phyloP scores from a whole-genome alignment of 257 asterid species.

The Gynochthodes officinalis region DNA sequence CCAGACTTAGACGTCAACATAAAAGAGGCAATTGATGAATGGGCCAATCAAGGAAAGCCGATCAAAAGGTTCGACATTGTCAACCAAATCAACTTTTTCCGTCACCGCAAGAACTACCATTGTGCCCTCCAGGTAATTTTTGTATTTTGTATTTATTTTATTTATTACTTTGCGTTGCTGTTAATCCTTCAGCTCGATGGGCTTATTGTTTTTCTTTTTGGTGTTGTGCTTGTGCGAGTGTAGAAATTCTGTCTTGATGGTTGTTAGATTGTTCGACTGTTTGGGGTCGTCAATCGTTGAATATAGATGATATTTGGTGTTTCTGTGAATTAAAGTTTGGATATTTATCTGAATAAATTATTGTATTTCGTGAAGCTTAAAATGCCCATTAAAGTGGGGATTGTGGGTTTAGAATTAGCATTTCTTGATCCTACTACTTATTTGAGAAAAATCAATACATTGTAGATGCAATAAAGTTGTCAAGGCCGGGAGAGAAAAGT shows the following conservation, averaged over 20 bases:
- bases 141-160: neutral
- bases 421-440: neutral
- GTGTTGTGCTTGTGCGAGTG: neutral
- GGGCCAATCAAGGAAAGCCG: slow-evolving; percentile 31
- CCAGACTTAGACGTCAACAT: slow-evolving; percentile 24
- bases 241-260: neutral
- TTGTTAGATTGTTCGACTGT: neutral
- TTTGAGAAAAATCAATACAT: neutral
- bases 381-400: too few species aligned
- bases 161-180: neutral
- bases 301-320: neutral
- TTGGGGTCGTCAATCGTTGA: neutral
- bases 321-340: neutral
- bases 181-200: neutral
- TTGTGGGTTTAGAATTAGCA: neutral
- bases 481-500: neutral
- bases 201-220: neutral
- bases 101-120: slow-evolving; percentile 32
- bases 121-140: slow-evolving; percentile 55
- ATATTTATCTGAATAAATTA: neutral
- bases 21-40: slow-evolving; percentile 34
- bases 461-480: neutral
- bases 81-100: slow-evolving; percentile 34
- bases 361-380: neutral
- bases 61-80: slow-evolving; percentile 26